Evolutionary conservation across 768 basidiomycete species (phyloP), one percentile per base, ranked within the genome.

Genomic region (Suillus brevipes): DNA sequence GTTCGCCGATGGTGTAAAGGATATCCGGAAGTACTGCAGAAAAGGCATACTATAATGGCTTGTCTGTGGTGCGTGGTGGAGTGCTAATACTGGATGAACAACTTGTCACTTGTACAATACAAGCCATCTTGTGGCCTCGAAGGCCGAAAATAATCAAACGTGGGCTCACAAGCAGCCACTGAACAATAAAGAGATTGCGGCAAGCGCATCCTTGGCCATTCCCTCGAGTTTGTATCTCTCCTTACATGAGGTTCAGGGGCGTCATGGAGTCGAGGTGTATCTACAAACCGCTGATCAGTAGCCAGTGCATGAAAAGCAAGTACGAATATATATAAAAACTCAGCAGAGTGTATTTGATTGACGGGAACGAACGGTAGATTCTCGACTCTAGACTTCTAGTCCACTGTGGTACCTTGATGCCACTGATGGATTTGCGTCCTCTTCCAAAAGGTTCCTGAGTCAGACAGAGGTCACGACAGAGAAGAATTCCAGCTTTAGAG

Each of bases 281-380:
- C 78, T 25, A 87, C 82, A 52, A 88, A 78, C 45, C 86, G 86
- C 87, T 89, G 13, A 60, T 37, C 42, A 56, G 53, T 66, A 62
- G 45, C 60, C 66, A 62, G 50, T 62, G 61, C 56, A 57, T 37
- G 63, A 38, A 53, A 64, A 65, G 55, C 28, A 64, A 67, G 63
- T 56, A 53, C 59, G 25, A 40, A 28, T 57, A 36, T n/a, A n/a
- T n/a, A n/a, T n/a, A 62, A 67, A 53, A 31, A 82, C 86, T 73
- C 77, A 94, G 91, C 34, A 86, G 83, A 56, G 91, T 87, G 69
- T 93, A 89, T 69, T 88, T 90, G 34, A 47, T 47, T n/a, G 45
- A 90, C 84, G 55, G 95, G 82, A 50, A 94, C 86, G 72, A 96
- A 95, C 55, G 95, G 84, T 55, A 94, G 81, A 73, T 95, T 94